phyloP scores from a whole-genome alignment of 2,329 filamentous ascomycete species.

The Diaporthe destruens region DNA sequence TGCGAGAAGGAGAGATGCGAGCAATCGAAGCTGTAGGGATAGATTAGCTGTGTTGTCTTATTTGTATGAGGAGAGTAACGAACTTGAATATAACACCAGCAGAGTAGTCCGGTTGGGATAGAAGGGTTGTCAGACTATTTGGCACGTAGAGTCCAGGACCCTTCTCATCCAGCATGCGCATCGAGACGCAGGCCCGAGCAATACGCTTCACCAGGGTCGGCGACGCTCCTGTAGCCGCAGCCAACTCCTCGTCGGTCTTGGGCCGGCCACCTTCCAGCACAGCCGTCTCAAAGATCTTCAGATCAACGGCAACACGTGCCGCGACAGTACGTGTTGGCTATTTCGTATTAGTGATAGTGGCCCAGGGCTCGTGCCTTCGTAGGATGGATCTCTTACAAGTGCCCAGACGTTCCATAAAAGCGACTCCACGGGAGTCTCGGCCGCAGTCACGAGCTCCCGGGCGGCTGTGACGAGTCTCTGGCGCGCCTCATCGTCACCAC shows the following conservation, averaged over 20 bases:
- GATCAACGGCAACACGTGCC: conserved; percentile 3
- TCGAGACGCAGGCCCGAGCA: conserved; percentile 1
- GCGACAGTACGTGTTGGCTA: conserved; percentile 1
- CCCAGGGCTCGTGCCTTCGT: not conserved
- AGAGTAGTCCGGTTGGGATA: not conserved
- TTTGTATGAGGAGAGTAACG: not conserved
- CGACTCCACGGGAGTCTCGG: not conserved
- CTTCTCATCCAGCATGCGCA: conserved; percentile 11
- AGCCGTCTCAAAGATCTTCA: conserved; percentile 8
- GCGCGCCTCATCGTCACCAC: not conserved
- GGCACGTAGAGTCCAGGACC: not conserved
- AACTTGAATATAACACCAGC: not conserved
- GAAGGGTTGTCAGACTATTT: not conserved
- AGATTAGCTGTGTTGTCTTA: not conserved
- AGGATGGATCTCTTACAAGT: not conserved
- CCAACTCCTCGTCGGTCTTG: not conserved
- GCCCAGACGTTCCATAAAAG: conserved; percentile 2
- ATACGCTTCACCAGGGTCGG: not conserved
- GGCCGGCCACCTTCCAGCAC: not conserved
- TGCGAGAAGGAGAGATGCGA: not conserved
- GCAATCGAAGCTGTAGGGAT: not conserved
- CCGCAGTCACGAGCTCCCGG: not conserved
- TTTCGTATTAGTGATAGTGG: not conserved
- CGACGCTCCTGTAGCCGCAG: not conserved
- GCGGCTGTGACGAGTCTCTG: not conserved